Evolutionary conservation across 139 green algal species (phyloP).

Genomic region (Pseudopediastrum boryanum): DNA sequence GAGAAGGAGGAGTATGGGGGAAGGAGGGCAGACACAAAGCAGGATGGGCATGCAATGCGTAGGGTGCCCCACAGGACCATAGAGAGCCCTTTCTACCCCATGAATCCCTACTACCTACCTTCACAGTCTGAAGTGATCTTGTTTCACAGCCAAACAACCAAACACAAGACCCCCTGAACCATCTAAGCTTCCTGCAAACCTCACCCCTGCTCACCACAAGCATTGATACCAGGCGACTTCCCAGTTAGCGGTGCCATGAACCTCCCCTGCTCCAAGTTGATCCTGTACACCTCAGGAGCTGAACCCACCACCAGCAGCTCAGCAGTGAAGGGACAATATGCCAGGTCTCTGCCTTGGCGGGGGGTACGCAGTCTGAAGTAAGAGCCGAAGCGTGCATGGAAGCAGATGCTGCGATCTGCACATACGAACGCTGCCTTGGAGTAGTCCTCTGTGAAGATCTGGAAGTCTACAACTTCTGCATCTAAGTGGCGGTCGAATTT

Average conservation of each 20-base stretch:
- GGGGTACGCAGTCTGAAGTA: conserved; percentile 76
- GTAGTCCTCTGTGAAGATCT: conserved; percentile 89
- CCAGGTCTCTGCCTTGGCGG: conserved; percentile 79
- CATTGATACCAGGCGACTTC: conserved; percentile 79
- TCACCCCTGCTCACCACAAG: conserved; percentile 46
- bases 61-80: too few relatives aligned
- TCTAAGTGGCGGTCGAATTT: conserved; percentile 98
- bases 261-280: conserved; percentile 90
- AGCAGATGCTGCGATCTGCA: conserved; percentile 80
- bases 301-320: conserved; percentile 87
- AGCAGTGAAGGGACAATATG: conserved; percentile 76
- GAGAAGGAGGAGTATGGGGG: too few relatives aligned
- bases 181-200: too few relatives aligned
- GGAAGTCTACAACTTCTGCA: conserved; percentile 65
- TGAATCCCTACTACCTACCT: too few relatives aligned
- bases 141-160: too few relatives aligned
- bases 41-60: too few relatives aligned
- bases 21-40: too few relatives aligned
- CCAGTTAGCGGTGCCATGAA: conserved; percentile 83
- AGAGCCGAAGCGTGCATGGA: conserved; percentile 93
- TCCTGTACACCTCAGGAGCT: conserved; percentile 76
- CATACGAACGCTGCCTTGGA: conserved; percentile 95
- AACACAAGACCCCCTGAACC: too few relatives aligned
- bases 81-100: too few relatives aligned
- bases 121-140: too few relatives aligned